These are phyloP conservation scores for Phanerochaete sordida DNA, from an alignment of 768 basidiomycete species.

Conservation along the genomic window DNA sequence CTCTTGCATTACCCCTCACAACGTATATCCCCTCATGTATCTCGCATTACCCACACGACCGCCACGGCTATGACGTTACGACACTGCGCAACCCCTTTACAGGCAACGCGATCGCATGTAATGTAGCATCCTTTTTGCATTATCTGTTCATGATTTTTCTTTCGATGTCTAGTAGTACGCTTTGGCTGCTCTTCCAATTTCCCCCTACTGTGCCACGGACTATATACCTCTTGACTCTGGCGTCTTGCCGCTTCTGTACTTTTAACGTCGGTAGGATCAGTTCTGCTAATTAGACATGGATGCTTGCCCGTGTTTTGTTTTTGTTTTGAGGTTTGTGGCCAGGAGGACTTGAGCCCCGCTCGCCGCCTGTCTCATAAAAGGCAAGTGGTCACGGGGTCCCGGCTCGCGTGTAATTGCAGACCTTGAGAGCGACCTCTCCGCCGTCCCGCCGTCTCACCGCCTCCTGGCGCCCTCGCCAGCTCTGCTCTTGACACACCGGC, in stretches of 20 bases:
- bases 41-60: slow-evolving; percentile 1
- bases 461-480: neutral
- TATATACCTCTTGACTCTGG: neutral
- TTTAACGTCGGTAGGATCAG: neutral
- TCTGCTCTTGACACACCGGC: neutral
- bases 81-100: neutral
- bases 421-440: slow-evolving; percentile 1
- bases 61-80: neutral
- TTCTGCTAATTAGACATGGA: neutral
- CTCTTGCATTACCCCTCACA: slow-evolving; percentile 4
- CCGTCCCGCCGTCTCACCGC: neutral
- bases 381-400: neutral
- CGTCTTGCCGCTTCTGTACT: neutral
- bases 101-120: slow-evolving; percentile 3
- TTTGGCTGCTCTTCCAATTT: neutral
- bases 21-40: slow-evolving; percentile 5
- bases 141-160: neutral
- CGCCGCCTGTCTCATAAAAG: neutral
- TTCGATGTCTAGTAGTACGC: neutral
- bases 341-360: too few relatives aligned
- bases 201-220: neutral
- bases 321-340: neutral
- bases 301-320: neutral
- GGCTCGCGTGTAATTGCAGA: slow-evolving; percentile 2
- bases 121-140: neutral